Evolutionary conservation across 2,329 filamentous ascomycete species (phyloP), one percentile per base, ranked within the genome.

Genomic region (Hysterium pulicare): DNA sequence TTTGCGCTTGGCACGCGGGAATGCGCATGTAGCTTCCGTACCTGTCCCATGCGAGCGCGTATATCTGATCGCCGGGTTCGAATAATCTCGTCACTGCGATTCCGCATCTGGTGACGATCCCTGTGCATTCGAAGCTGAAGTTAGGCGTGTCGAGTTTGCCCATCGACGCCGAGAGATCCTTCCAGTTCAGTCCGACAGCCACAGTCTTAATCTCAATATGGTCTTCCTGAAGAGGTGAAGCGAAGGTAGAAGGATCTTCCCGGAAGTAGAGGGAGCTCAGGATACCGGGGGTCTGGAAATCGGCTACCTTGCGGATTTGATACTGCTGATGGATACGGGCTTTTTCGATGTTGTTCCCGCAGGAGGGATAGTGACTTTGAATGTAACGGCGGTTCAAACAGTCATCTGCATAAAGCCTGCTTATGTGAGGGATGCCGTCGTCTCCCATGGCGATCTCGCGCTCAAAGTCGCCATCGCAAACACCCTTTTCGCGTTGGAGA

Each of bases 21-120:
- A 49, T 34, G 6, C 54, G 46, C 2, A 35, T 34, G 15, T 31
- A 49, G 28, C 46, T 53, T 5, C 46, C 54, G 39, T 67, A 67
- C 5, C 50, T 31, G 9, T 49, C 49, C 23, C 49, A 47, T 11
- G 48, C 46, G 20, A 54, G 42, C 30, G 41, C 53, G 41, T 43
- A 55, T 3, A 59, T 52, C 4, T 47, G 42, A 40, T 59, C 54
- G n/a, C 57, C 57, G 22, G 46, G 20, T 1, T 36, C 17, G 2
- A n/a, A n/a, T n/a, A 61, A 16, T 31, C 42, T 6, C 1, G 2
- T 41, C 11, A 59, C 53, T 3, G 4, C 7, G 7, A 36, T 2
- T 1, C 58, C 57, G 2, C 42, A 9, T 10, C 35, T 35, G 1
- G 43, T 44, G 0, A 61, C 50, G 16, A 49, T 40, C n/a, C 59